Evolutionary conservation across 495 filamentous ascomycete genomes (phyloP), one percentile per base, ranked within the genome.

Genomic region (Patellaria atrata): DNA sequence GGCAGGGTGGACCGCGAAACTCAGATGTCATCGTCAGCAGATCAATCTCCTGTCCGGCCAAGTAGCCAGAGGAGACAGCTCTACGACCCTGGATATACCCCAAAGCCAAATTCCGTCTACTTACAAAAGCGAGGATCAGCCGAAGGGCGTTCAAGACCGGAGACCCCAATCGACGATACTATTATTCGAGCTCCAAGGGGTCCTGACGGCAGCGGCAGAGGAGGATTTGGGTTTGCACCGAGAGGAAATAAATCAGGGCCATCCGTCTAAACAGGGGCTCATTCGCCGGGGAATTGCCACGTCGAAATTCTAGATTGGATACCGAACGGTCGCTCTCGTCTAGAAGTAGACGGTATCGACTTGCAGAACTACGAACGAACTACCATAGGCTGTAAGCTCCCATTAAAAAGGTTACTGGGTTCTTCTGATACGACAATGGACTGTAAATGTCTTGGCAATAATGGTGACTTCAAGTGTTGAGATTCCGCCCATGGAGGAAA

Each of bases 161-260:
- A 62, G 33, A 57, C 55, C 55, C 56, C 45, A 51, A 57, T 42
- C 59, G 57, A 56, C 59, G 58, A 54, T 59, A 64, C 68, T 59
- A 66, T 68, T 27, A 71, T 79, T 36, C 73, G 84, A 21, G 57
- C 59, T 47, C 84, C 84, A 14, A 66, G 71, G 40, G 80, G 78
- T 2, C 84, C 84, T 6, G 81, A 91, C 54, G 62, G 63, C 17
- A 82, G 68, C 49, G 82, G 78, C 36, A 68, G 75, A 53, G 77
- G 76, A 27, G 81, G 81, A 1, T 82, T 81, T 51, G 75, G 71
- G 43, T 71, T 73, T 37, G 60, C 56, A 22, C 55, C 55, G 24
- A 56, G 72, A 41, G 73, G 72, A 14, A 31, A 30, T 21, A 30
- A 26, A 19, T 21, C 41, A n/a, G 33, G 37, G 7, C 25, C 41